A percentile compares a stretch with the other conserved stretches of the same genome.
These are phyloP conservation scores for Phaeosphaeriaceae sp. DNA, from an alignment of 2,329 filamentous ascomycete species.

Conservation along the genomic window DNA sequence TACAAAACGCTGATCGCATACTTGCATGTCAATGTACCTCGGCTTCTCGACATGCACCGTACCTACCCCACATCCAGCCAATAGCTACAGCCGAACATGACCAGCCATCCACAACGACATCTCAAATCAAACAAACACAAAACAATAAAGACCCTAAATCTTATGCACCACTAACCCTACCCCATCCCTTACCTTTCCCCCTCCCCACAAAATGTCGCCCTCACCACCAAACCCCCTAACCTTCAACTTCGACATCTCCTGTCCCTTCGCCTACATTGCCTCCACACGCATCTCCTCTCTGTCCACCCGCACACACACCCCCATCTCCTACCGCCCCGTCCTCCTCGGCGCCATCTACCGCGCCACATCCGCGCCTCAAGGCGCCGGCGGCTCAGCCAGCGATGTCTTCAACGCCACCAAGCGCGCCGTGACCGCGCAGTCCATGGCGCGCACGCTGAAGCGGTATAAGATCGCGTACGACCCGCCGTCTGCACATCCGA, in stretches of 20 bases:
- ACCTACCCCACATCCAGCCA: not conserved
- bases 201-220: not conserved
- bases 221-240: not conserved
- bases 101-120: not conserved
- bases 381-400: constrained; percentile 42
- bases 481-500: constrained; percentile 40
- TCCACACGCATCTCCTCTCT: constrained; percentile 41
- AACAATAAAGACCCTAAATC: too few species aligned
- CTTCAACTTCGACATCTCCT: constrained; percentile 47
- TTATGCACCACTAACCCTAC: not conserved
- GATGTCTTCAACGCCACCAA: constrained; percentile 47
- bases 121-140: not conserved
- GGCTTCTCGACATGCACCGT: not conserved
- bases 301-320: constrained; percentile 33
- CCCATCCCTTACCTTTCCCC: too few species aligned
- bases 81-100: not conserved
- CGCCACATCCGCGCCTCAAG: constrained; percentile 44
- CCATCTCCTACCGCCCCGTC: constrained; percentile 36
- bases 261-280: constrained; percentile 49
- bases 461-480: constrained; percentile 39
- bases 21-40: not conserved
- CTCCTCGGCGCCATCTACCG: constrained; percentile 47
- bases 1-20: not conserved
- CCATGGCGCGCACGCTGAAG: constrained; percentile 40
- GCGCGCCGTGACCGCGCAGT: constrained; percentile 33